phyloP scores from a whole-genome alignment of 2,329 filamentous ascomycete genomes.

The Aspergillus unguis region DNA sequence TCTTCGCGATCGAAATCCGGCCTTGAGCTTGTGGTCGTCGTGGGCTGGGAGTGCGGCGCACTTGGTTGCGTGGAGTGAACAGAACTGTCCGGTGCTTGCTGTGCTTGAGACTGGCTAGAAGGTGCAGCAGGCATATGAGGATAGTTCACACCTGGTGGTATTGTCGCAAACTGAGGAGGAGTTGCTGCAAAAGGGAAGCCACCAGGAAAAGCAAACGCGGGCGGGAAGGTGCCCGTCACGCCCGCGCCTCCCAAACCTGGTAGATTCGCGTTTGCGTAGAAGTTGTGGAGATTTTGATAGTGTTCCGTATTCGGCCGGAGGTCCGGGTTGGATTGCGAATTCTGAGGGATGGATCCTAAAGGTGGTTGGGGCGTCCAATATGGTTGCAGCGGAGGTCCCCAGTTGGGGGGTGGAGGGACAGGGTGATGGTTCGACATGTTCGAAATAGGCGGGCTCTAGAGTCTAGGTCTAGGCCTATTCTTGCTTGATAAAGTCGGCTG shows the following conservation, averaged over 20 bases:
- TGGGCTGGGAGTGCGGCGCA: conserved; percentile 9
- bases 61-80: conserved; percentile 11
- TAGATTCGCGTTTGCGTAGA: conserved; percentile 30
- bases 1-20: conserved; percentile 60
- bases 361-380: conserved; percentile 32
- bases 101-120: conserved; percentile 14
- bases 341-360: conserved; percentile 20
- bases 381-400: conserved; percentile 32
- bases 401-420: conserved; percentile 43
- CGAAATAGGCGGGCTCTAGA: background rate
- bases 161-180: conserved; percentile 32
- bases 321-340: conserved; percentile 25
- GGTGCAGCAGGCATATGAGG: conserved; percentile 20
- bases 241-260: conserved; percentile 27
- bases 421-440: conserved; percentile 46
- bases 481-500: background rate
- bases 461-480: background rate
- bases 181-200: conserved; percentile 34
- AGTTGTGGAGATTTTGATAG: conserved; percentile 22
- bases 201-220: conserved; percentile 29
- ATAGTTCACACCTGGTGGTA: conserved; percentile 20
- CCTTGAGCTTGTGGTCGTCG: conserved; percentile 26
- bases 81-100: conserved; percentile 8
- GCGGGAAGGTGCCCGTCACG: conserved; percentile 23
- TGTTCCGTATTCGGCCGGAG: conserved; percentile 24